phyloP scores from a whole-genome alignment of 2,329 filamentous ascomycete genomes.

The Sporothrix euskadiensis region DNA sequence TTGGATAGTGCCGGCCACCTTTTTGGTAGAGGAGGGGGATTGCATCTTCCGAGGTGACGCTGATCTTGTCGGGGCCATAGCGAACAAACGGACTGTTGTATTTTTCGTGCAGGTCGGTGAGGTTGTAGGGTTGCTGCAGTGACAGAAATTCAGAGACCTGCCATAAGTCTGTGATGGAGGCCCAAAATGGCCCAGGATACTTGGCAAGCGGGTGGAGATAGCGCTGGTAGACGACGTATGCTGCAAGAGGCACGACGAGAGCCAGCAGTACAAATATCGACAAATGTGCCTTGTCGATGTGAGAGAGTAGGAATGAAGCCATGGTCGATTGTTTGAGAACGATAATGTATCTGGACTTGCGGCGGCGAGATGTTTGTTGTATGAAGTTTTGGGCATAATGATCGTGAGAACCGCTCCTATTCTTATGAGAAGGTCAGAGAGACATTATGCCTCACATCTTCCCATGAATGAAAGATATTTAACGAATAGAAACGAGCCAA shows the following conservation, averaged over 20 bases:
- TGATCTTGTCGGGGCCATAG: slow-evolving; percentile 40
- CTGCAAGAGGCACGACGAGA: not conserved
- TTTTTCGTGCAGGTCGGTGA: slow-evolving; percentile 36
- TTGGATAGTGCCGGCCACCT: slow-evolving; percentile 37
- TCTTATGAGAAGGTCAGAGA: no score
- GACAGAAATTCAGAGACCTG: slow-evolving; percentile 34
- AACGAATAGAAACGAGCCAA: no score
- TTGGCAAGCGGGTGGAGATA: slow-evolving; percentile 38
- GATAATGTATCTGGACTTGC: not conserved
- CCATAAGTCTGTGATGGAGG: slow-evolving; percentile 39
- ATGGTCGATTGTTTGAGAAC: not conserved
- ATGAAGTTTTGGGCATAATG: no score
- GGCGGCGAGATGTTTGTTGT: no score
- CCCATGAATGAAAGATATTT: no score
- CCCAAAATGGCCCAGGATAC: slow-evolving; percentile 39
- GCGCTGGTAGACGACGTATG: slow-evolving; percentile 32
- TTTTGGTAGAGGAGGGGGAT: slow-evolving; percentile 35
- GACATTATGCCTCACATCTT: no score
- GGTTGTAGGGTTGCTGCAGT: slow-evolving; percentile 34
- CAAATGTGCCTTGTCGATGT: not conserved
- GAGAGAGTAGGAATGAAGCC: not conserved
- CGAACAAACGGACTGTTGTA: slow-evolving; percentile 36
- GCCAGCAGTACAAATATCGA: not conserved
- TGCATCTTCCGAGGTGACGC: slow-evolving; percentile 37
- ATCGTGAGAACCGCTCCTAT: no score